Evolutionary conservation across 108 stramenopile genomes (phyloP).

Genomic region (Nitzschia sp.): DNA sequence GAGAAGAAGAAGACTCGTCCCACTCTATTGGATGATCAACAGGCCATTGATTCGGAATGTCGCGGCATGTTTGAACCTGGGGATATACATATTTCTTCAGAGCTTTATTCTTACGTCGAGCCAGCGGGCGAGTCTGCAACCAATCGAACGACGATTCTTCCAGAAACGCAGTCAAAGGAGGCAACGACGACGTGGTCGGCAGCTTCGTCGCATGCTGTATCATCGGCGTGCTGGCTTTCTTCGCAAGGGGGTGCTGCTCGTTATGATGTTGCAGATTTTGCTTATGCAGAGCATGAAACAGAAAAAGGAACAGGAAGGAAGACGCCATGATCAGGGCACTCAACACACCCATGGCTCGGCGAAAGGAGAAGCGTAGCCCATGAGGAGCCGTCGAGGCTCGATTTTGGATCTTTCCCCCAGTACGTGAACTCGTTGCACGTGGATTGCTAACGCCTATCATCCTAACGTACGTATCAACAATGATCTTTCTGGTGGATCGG

Average conservation of each 20-base stretch:
- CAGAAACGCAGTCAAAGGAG: conserved; percentile 40
- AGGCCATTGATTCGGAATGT: conserved; percentile 59
- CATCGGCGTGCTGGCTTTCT: too few species aligned
- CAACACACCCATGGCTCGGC: neutral
- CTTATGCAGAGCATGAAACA: neutral
- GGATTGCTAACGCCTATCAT: too few species aligned
- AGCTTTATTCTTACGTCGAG: conserved; percentile 10
- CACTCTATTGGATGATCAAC: conserved; percentile 43
- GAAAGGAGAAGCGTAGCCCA: neutral
- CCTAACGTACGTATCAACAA: too few species aligned
- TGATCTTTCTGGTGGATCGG: too few species aligned
- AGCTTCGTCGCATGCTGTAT: too few species aligned
- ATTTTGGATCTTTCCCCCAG: neutral
- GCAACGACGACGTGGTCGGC: too few species aligned
- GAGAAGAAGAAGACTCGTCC: conserved; percentile 45
- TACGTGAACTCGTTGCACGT: too few species aligned
- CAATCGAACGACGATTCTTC: conserved; percentile 38
- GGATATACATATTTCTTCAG: conserved; percentile 26
- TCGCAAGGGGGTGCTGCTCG: too few species aligned
- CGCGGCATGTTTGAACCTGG: conserved; percentile 41
- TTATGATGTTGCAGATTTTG: neutral
- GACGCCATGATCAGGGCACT: neutral
- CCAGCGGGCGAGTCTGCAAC: conserved; percentile 1
- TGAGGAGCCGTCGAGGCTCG: neutral
- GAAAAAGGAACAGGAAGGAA: neutral